Evolutionary conservation across 2,329 filamentous ascomycete genomes (phyloP).

Genomic region (Colletotrichum coccodes): DNA sequence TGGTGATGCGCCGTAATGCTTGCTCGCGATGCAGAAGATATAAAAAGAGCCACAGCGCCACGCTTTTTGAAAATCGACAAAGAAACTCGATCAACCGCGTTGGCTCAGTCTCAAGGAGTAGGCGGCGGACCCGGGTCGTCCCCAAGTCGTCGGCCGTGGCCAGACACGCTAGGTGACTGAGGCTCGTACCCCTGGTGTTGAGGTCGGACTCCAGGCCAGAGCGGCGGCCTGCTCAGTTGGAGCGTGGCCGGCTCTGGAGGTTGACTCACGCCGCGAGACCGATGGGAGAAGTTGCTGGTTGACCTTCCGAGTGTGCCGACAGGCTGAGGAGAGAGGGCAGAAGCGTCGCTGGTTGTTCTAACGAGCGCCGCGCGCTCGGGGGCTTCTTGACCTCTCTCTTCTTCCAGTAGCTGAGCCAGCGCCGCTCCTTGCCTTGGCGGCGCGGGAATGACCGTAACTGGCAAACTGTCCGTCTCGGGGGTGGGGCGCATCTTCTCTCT

Average conservation of each 20-base stretch:
- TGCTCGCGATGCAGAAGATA: constrained; percentile 15
- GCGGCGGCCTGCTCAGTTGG: constrained; percentile 48
- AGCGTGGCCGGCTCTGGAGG: constrained; percentile 31
- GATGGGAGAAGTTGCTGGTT: constrained; percentile 26
- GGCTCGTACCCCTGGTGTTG: constrained; percentile 43
- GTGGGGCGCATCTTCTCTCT: constrained; percentile 65
- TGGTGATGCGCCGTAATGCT: constrained; percentile 20
- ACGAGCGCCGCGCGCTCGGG: constrained; percentile 13
- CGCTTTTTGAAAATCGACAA: constrained; percentile 21
- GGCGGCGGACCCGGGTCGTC: constrained; percentile 35
- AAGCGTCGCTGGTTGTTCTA: constrained; percentile 27
- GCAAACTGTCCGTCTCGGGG: constrained; percentile 64
- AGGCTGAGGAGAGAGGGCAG: constrained; percentile 19
- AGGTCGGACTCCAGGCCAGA: constrained; percentile 54
- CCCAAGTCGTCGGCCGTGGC: constrained; percentile 33
- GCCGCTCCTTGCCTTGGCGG: constrained; percentile 67
- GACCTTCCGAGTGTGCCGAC: constrained; percentile 15
- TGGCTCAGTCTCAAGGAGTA: neutral
- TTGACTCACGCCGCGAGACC: neutral
- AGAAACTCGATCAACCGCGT: neutral
- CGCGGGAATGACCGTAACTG: constrained; percentile 70
- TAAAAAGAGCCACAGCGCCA: constrained; percentile 19
- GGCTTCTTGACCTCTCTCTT: constrained; percentile 50
- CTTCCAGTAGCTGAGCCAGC: constrained; percentile 65
- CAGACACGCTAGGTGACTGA: constrained; percentile 7